Evolutionary conservation across 2,329 filamentous ascomycete species (phyloP), one percentile per base, ranked within the genome.

Genomic region (Sporothrix curviconia): DNA sequence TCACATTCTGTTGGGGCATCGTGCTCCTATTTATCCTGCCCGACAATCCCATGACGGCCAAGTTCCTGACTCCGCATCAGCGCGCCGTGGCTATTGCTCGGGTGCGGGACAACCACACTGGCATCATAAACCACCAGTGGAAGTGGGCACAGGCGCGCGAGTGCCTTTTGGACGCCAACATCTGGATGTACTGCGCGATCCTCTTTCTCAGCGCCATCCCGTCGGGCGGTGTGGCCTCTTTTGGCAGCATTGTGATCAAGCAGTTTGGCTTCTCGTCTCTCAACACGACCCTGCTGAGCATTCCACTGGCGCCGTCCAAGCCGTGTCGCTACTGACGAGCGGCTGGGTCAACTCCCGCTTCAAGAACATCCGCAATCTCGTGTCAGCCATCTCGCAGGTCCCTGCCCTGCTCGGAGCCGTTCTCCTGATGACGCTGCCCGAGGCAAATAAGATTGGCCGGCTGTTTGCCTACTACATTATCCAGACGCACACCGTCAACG

Each of bases 221-320:
- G 1, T 66, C 64, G 4, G 68, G 67, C 3, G 68, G 67, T 2
- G 58, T 70, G 2, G 63, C 63, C 52, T 66, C 7, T 58, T 66
- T 84, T 54, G 81, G 81, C 28, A 55, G 34, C 36, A 57, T 57
- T n/a, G 83, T 84, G 58, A 75, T 85, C 44, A 70, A 80, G 34
- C 75, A 76, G 0, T 84, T 85, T 43, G 81, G 81, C 3, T 84
- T 80, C 61, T 72, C 74, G 47, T 70, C 74, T 14, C 81, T 84
- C 59, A 71, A 74, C 2, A 81, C 82, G 0, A 82, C 83, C 14
- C 70, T 83, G 0, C 81, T 84, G 68, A 82, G 83, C 60, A 82
- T 83, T 59, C 81, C 80, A 0, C 83, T 84, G 82, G 82, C 2
- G 75, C 75, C 0, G 79, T 85, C 0, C 82, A 86, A 61, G 74